Evolutionary conservation across 352 stramenopile genomes (phyloP), one percentile per base, ranked within the genome.

Genomic region (Phytopythium montanum): DNA sequence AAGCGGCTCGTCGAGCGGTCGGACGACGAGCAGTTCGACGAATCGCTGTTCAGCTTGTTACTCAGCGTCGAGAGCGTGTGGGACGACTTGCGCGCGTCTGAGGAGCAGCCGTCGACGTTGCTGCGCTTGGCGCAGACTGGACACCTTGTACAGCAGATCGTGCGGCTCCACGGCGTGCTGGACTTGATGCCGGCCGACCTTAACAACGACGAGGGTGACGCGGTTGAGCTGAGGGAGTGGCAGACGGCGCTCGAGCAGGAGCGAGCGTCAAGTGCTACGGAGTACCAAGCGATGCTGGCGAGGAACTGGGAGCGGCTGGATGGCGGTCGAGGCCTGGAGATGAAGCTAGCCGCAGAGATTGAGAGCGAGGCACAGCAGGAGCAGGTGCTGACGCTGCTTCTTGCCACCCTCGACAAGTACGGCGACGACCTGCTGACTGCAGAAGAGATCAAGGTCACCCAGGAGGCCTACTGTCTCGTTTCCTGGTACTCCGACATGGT

Each of bases 101-200:
- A 55, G 18, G 49, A 55, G 28, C 6, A 55, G 29, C 3, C 49
- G 5, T 55, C 29, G 29, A 9, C n/a, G 19, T 29, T 55, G 2
- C 28, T 55, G 29, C 29, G 18, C 12, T 18, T 55, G 28, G 49
- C 49, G 29, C 25, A 55, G 29, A 55, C 49, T 13, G 49, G 49
- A 1, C 49, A 42, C 28, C 42, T 55, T 26, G 49, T 42, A 29
- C 49, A 29, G 13, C 49, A 55, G 49, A 16, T 55, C 2, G 19
- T 16, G 5, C 29, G 49, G 9, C 49, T 55, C 5, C 28, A 55
- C 19, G 28, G 16, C 2, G 33, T 42, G 18, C 16, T 55, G 19
- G 49, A 55, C 28, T 41, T 12, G 49, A 55, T 9, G 28, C 49
- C 14, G 29, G 4, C 3, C 39, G 28, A 38, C 49, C 28, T 31